Evolutionary conservation across 495 filamentous ascomycete genomes (phyloP), one percentile per base, ranked within the genome.

Genomic region (Lasiosphaeria miniovina): DNA sequence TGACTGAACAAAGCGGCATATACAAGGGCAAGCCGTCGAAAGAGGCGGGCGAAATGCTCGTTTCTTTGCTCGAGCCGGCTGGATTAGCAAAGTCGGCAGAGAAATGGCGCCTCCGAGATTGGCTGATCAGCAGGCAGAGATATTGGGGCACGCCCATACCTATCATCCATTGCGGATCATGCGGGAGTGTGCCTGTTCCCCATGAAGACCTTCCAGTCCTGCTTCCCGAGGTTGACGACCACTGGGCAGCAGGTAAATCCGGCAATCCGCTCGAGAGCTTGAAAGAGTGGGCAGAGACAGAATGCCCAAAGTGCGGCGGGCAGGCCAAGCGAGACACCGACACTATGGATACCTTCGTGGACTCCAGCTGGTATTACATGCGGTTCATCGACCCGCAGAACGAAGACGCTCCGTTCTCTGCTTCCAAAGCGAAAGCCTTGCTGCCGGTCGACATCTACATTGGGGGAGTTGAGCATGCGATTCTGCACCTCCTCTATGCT

Each of bases 321-420:
- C 72, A 81, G 4, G 91, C 91, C 7, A 88, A 84, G 66, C 84
- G 91, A 36, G 91, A 96, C 65, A 96, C 91, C 3, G 91, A 96
- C 67, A 96, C 91, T 0, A 95, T 96, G 91, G 91, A 96, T 70
- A 96, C 91, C 0, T 96, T 96, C 71, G 90, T 96, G 41, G 91
- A 96, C 71, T 93, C 90, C 0, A 93, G 90, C 49, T 96, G 91
- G 91, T 96, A 96, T 69, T 95, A 84, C 63, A 83, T 93, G 77
- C 84, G 91, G 0, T 96, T 89, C 66, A 69, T 86, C 41, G 89
- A 93, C 61, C 71, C 88, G 1, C 73, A 85, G 3, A 92, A 93
- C 65, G 67, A 77, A 41, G 68, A 80, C 11, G 68, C 68, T 11
- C 88, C 83, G 0, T 86, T 95, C 62, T 84, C 81, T 0, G 70